Base-by-base conservation (phyloP, 2,329 filamentous ascomycete species). In the Trichoderma atroviride region DNA sequence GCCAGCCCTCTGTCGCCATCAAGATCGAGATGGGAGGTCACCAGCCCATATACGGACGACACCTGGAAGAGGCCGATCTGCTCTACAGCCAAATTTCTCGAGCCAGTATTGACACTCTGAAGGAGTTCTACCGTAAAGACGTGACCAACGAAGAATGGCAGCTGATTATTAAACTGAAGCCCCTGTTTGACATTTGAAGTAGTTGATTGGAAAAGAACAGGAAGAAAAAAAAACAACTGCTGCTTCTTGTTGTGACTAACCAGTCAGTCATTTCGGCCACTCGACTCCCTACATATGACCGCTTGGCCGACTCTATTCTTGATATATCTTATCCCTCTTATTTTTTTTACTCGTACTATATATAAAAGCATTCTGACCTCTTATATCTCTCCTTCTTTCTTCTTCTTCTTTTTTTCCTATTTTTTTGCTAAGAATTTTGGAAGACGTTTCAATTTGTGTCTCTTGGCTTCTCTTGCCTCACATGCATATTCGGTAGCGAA, bases 1-100 rank as follows among this genome's bases (percentile, higher is more conserved):
- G 95, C 64, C 92, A 97, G 78, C 96, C 96, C n/a, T 96, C 94
- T 1, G 96, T 99, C 11, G 96, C 96, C 24, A 86, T 99, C 84
- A 99, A 99, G 86, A 96, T 99, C 76, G 96, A 99, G 83, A 91
- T 90, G 88, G 95, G 94, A 66, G 83, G 90, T 70, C 93, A 95
- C 79, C 96, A 99, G 84, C 96, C 96, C 19, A 88, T 91, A 70
- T 99, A 99, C 78, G 96, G 96, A 70, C 92, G 96, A 71, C 96
- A 99, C 72, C 88, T 99, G 62, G 96, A 99, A 81, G 95, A 99
- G 80, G 88, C 89, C 72, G 96, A 99, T 79, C 86, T 83, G 1
- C 86, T 99, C 16, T 98, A 97, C 87, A 95, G 91, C 73, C 85
- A 92, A 70, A 93, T 99, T 76, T 96, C 92, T 55, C 88, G 96